These are phyloP conservation scores for Citrullus amarus DNA, from an alignment of 306 rosid species.

Conservation along the genomic window DNA sequence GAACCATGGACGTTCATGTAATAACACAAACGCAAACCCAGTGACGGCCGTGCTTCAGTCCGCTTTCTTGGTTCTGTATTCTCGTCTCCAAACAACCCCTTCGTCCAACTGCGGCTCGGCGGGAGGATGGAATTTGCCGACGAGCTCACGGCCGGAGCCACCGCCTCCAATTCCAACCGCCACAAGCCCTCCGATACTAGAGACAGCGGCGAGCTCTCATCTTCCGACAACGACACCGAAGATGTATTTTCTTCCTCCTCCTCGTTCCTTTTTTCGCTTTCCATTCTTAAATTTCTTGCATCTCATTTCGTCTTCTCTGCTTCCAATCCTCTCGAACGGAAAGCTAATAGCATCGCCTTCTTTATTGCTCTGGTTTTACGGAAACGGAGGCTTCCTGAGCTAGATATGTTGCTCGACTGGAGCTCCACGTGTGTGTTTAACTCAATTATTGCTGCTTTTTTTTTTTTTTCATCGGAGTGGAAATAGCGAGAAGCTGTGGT, in stretches of 20 bases:
- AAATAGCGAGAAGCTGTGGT: not conserved
- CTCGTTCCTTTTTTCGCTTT: not conserved
- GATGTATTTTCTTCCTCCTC: conserved; percentile 1
- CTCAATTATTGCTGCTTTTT: not conserved
- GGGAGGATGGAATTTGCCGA: conserved; percentile 3
- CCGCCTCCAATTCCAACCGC: not conserved
- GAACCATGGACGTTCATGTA: not conserved
- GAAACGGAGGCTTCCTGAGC: not conserved
- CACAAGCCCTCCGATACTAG: not conserved
- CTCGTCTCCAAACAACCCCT: not conserved
- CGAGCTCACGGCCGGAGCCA: not conserved
- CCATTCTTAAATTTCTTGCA: not conserved
- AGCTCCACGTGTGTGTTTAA: not conserved
- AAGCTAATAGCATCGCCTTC: not conserved
- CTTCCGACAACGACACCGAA: conserved; percentile 5
- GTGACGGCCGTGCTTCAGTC: not conserved
- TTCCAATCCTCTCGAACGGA: not conserved
- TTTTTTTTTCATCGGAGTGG: not conserved
- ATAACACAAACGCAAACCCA: not conserved
- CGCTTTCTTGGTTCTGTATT: not conserved
- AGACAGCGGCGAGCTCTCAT: not conserved
- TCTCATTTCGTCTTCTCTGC: conserved; percentile 2
- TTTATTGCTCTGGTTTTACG: not conserved
- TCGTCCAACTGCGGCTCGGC: not conserved
- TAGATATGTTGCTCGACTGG: not conserved